Evolutionary conservation across 176 grass and related monocot species (phyloP).

Genomic region (Phragmites australis): DNA sequence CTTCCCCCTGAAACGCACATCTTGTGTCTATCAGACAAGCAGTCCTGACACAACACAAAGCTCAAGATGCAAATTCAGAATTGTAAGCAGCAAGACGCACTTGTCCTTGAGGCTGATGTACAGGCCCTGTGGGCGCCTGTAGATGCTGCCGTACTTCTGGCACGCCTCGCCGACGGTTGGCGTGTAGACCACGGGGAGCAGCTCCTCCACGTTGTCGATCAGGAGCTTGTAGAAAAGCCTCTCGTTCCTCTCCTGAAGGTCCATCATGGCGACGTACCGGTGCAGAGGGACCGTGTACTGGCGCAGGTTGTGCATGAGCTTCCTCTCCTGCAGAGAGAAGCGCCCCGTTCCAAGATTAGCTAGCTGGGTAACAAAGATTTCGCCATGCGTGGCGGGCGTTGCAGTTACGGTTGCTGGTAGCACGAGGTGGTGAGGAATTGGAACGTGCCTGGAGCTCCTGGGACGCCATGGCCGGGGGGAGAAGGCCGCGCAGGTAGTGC

Average conservation of each 20-base stretch:
- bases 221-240: slow-evolving; percentile 95
- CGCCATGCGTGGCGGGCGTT: no score
- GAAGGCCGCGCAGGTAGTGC: slow-evolving; percentile 90
- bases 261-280: slow-evolving; percentile 96
- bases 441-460: slow-evolving; percentile 47
- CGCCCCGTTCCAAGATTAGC: no score
- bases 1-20: slow-evolving; percentile 61
- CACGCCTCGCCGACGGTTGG: slow-evolving; percentile 92
- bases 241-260: slow-evolving; percentile 92
- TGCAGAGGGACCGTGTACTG: slow-evolving; percentile 81
- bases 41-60: background rate
- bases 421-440: no score
- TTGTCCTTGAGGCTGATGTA: slow-evolving; percentile 99
- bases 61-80: background rate
- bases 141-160: slow-evolving; percentile 98
- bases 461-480: slow-evolving; percentile 58
- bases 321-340: slow-evolving; percentile 66
- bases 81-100: slow-evolving; percentile 19
- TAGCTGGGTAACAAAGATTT: no score
- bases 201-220: slow-evolving; percentile 96
- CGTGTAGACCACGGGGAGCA: slow-evolving; percentile 93
- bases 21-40: background rate
- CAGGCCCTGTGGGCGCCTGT: slow-evolving; percentile 66
- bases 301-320: slow-evolving; percentile 81
- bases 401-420: no score